These are phyloP conservation scores for Hippophae tibetana DNA, from an alignment of 306 rosid species.

Conservation along the genomic window DNA sequence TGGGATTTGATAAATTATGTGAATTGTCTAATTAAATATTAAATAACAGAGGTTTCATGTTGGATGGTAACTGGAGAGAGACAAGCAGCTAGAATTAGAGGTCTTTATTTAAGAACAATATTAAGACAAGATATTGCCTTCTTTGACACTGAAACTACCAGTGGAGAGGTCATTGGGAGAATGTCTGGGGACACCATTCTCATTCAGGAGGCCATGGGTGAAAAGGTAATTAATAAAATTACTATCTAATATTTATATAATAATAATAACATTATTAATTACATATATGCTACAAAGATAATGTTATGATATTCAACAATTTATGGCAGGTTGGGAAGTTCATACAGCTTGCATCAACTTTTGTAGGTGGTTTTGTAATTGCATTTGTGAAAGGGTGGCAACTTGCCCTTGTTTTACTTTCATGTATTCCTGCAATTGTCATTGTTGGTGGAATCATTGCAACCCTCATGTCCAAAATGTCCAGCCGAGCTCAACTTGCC, in stretches of 20 bases:
- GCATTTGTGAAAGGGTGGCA: slow-evolving; percentile 67
- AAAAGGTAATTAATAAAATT: slow-evolving; percentile 38
- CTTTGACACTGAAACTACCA: slow-evolving; percentile 73
- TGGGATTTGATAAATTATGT: neutral
- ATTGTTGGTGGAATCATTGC: slow-evolving; percentile 41
- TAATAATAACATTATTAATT: no score
- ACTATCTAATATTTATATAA: neutral
- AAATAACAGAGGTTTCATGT: slow-evolving; percentile 63
- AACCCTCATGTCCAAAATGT: slow-evolving; percentile 38
- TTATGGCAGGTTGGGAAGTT: slow-evolving; percentile 73
- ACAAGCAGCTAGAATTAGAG: slow-evolving; percentile 68
- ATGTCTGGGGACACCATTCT: slow-evolving; percentile 94
- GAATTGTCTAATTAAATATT: neutral
- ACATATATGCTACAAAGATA: no score
- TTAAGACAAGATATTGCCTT: slow-evolving; percentile 71
- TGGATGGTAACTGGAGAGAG: slow-evolving; percentile 95
- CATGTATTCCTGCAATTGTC: slow-evolving; percentile 52
- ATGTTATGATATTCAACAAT: neutral
- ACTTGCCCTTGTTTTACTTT: slow-evolving; percentile 48
- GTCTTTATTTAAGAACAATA: slow-evolving; percentile 69
- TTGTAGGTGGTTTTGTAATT: slow-evolving; percentile 59
- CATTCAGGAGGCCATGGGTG: slow-evolving; percentile 91
- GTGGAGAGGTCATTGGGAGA: slow-evolving; percentile 78
- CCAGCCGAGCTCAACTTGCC: slow-evolving; percentile 69
- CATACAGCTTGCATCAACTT: slow-evolving; percentile 57